These are phyloP conservation scores for Oldenlandia corymbosa DNA, from an alignment of 257 asterid species.

Conservation along the genomic window DNA sequence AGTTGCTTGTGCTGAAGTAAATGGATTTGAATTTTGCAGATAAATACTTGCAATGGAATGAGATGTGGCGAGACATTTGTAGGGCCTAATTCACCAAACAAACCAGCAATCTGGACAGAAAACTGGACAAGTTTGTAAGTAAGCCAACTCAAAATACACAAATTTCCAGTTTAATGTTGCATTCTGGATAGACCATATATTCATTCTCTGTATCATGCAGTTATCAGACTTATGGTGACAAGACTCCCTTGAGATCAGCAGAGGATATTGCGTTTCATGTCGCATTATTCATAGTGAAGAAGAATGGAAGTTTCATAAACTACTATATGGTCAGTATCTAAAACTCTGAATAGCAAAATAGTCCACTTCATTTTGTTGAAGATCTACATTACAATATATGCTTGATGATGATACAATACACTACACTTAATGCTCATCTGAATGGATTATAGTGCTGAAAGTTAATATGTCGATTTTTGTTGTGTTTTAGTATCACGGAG, in stretches of 20 bases:
- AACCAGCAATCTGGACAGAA: conserved; percentile 95
- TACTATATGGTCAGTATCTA: conserved; percentile 92
- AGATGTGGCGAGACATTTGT: conserved; percentile 74
- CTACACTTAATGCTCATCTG: not conserved
- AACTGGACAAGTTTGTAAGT: conserved; percentile 93
- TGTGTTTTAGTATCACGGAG: conserved; percentile 64
- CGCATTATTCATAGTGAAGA: conserved; percentile 67
- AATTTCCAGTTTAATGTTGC: not conserved
- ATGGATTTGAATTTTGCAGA: conserved; percentile 54
- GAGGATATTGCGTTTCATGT: conserved; percentile 66
- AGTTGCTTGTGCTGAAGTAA: no score
- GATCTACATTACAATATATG: not conserved
- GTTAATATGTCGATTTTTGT: not conserved
- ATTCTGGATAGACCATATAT: not conserved
- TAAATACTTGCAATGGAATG: conserved; percentile 80
- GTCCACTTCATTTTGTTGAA: not conserved
- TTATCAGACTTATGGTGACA: conserved; percentile 58
- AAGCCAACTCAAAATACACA: not conserved
- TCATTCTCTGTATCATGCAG: conserved; percentile 25
- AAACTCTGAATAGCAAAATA: no score
- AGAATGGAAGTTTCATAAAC: conserved; percentile 79
- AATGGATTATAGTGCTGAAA: not conserved
- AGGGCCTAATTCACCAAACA: conserved; percentile 89
- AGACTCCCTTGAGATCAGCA: conserved; percentile 42
- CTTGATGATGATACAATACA: not conserved